Base-by-base conservation (phyloP, 2,329 filamentous ascomycete species). In the Periconia macrospinosa region DNA sequence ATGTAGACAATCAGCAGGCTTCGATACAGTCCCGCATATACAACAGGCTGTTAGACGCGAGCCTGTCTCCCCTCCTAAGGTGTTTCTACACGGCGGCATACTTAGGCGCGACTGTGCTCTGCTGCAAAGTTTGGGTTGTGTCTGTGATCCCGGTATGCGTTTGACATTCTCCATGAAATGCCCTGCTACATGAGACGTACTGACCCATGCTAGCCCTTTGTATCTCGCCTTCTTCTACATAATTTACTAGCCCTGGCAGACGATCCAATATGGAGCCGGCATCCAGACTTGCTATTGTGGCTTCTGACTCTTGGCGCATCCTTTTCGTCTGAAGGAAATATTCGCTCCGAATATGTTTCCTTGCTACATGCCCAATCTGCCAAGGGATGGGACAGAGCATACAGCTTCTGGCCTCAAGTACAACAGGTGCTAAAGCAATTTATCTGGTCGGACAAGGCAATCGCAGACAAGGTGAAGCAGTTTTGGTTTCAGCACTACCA, bases 21-120 rank as follows among this genome's bases (percentile, higher is more conserved):
- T 44, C 41, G 41, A 44, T 44, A 44, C 41, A 44, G 41, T 44
- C 41, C 19, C 41, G 41, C 41, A 44, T 44, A 44, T 44, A 44
- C 19, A 44, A 44, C 41, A 44, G 41, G 41, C 41, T 44, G 41
- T 5, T 44, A 44, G 41, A 44, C 19, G 41, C 41, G 41, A 44
- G 41, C 41, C 41, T 44, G 6, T 44, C 41, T 44, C 41, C 41
- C 18, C 41, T 44, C 19, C 41, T 6, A 6, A 44, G 41, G 41
- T 44, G 41, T 44, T 44, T 44, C 6, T 44, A 44, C 41, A 44
- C n/a, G 41, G 41, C 41, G 41, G 41, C 41, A 44, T 44, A 44
- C n/a, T 44, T 44, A 20, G 41, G 41, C 41, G 41, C 41, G 41
- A 23, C 41, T 44, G 41, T 44, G 41, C 41, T 44, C 41, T 44